Evolutionary conservation across 2,329 filamentous ascomycete genomes (phyloP).

Genomic region (Bipolaris bicolor): DNA sequence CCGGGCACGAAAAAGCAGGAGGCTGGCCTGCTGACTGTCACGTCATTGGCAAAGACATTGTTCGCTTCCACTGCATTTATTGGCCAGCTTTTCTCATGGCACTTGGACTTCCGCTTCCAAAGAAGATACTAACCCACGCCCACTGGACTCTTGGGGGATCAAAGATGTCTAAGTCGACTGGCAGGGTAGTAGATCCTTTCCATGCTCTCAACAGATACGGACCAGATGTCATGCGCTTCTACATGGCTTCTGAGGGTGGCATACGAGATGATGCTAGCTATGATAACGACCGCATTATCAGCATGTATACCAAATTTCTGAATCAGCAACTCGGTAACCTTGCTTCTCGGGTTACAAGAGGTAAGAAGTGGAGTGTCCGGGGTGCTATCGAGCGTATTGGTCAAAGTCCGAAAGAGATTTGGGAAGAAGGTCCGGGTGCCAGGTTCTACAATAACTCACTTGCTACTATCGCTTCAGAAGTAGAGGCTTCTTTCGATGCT

Average conservation of each 20-base stretch:
- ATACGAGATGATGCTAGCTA: conserved; percentile 83
- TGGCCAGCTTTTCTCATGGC: conserved; percentile 97
- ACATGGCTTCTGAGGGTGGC: conserved; percentile 80
- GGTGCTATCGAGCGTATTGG: conserved; percentile 59
- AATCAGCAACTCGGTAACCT: conserved; percentile 83
- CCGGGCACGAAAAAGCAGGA: conserved; percentile 64
- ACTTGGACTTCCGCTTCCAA: conserved; percentile 77
- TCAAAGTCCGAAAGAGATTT: conserved; percentile 34
- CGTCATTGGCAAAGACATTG: conserved; percentile 94
- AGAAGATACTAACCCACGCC: conserved; percentile 82
- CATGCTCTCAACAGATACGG: conserved; percentile 89
- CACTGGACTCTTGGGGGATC: conserved; percentile 92
- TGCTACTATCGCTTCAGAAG: conserved; percentile 23
- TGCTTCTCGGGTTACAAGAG: conserved; percentile 70
- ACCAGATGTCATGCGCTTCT: conserved; percentile 86
- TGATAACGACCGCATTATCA: conserved; percentile 76
- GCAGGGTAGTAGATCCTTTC: conserved; percentile 94
- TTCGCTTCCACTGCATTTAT: conserved; percentile 94
- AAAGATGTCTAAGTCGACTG: conserved; percentile 97
- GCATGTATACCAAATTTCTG: conserved; percentile 79
- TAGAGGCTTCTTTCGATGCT: conserved; percentile 32
- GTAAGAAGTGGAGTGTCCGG: conserved; percentile 71
- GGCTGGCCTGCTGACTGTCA: conserved; percentile 94
- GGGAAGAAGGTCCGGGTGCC: conserved; percentile 37
- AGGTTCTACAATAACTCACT: conserved; percentile 50